Evolutionary conservation across 192 early-diverging fungal genomes (phyloP).

Genomic region (Dissophora globulifera): DNA sequence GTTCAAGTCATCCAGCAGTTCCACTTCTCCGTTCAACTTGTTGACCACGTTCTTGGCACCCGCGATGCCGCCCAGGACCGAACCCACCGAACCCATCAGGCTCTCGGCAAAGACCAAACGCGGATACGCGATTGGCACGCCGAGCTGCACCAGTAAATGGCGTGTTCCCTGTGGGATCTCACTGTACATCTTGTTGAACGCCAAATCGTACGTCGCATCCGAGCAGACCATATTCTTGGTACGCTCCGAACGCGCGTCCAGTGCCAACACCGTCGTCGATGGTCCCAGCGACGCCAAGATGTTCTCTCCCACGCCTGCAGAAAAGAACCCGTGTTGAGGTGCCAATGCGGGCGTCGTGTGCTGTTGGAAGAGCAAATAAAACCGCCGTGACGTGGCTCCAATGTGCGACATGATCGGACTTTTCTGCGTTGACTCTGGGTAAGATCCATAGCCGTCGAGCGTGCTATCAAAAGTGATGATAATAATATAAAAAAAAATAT

Average conservation of each 20-base stretch:
- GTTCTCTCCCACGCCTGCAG: slow-evolving; percentile 59
- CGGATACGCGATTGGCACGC: slow-evolving; percentile 84
- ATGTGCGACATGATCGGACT: slow-evolving; percentile 19
- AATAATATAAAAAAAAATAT: slow-evolving; percentile 1
- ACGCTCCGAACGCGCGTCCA: slow-evolving; percentile 84
- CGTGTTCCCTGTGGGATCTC: slow-evolving; percentile 65
- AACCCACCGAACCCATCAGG: slow-evolving; percentile 69
- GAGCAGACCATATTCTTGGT: slow-evolving; percentile 70
- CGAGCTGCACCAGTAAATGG: slow-evolving; percentile 77
- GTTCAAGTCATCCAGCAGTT: slow-evolving; percentile 88
- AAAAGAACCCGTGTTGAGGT: slow-evolving; percentile 69
- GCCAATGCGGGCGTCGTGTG: slow-evolving; percentile 73
- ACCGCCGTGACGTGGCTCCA: slow-evolving; percentile 71
- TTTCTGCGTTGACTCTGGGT: slow-evolving; percentile 66
- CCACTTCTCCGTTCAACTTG: slow-evolving; percentile 80
- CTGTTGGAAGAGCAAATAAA: slow-evolving; percentile 88
- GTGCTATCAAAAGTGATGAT: slow-evolving; percentile 34
- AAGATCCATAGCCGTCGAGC: slow-evolving; percentile 90
- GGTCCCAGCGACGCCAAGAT: slow-evolving; percentile 79
- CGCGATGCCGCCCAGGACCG: slow-evolving; percentile 63
- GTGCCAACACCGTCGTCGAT: slow-evolving; percentile 66
- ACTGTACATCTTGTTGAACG: slow-evolving; percentile 67
- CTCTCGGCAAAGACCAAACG: slow-evolving; percentile 76
- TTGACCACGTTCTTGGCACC: slow-evolving; percentile 65
- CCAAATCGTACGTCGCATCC: slow-evolving; percentile 67